These are phyloP conservation scores for Aplosporella prunicola DNA, from an alignment of 2,329 filamentous ascomycete genomes.

Conservation along the genomic window DNA sequence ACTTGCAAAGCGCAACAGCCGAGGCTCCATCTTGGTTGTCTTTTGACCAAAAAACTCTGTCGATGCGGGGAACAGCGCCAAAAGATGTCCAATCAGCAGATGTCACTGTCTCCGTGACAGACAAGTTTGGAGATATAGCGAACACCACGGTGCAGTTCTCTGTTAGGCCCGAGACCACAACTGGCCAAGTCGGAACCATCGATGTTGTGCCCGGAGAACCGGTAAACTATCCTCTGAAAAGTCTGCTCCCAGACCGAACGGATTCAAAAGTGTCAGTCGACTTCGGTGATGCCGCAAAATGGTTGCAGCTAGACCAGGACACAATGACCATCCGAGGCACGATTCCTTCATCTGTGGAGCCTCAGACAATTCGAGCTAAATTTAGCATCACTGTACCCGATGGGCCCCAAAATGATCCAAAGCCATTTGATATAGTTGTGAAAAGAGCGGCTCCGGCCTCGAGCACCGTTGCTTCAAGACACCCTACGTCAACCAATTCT, in stretches of 20 bases:
- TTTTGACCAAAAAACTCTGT: slow-evolving; percentile 53
- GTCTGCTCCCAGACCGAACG: slow-evolving; percentile 19
- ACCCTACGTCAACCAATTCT: slow-evolving; percentile 13
- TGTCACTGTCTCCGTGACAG: slow-evolving; percentile 51
- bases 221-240: slow-evolving; percentile 28
- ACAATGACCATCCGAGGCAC: slow-evolving; percentile 39
- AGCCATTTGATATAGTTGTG: slow-evolving; percentile 33
- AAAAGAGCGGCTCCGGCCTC: slow-evolving; percentile 2
- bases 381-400: slow-evolving; percentile 31
- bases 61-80: slow-evolving; percentile 56
- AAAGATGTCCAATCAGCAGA: slow-evolving; percentile 49
- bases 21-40: slow-evolving; percentile 59
- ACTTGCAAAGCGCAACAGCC: slow-evolving; percentile 45
- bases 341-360: slow-evolving; percentile 34
- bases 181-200: slow-evolving; percentile 33
- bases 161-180: slow-evolving; percentile 34
- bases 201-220: slow-evolving; percentile 40
- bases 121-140: slow-evolving; percentile 51
- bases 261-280: slow-evolving; percentile 30
- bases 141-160: slow-evolving; percentile 45
- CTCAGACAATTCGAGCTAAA: slow-evolving; percentile 32
- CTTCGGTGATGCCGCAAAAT: slow-evolving; percentile 34
- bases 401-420: slow-evolving; percentile 25
- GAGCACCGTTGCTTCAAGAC: no score
- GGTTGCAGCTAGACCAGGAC: slow-evolving; percentile 41